phyloP scores from a whole-genome alignment of 306 rosid genomes.

The Ochetophila trinervis region DNA sequence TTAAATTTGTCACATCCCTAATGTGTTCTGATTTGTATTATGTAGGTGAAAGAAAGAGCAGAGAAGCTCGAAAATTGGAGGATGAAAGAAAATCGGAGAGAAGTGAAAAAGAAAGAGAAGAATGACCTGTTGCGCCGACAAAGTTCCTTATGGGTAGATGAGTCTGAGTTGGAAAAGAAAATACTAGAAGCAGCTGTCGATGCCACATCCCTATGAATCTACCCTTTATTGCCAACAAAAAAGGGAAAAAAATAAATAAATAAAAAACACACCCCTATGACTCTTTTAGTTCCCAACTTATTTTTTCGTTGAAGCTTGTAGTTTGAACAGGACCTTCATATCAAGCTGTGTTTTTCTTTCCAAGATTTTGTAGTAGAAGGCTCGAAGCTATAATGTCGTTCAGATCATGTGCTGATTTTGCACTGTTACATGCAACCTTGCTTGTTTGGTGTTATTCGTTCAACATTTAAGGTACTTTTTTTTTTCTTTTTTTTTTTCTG shows the following conservation, averaged over 20 bases:
- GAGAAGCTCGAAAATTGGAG: conserved; percentile 81
- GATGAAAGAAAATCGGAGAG: conserved; percentile 44
- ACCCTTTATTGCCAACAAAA: no score
- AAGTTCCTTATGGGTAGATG: conserved; percentile 74
- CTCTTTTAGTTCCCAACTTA: conserved; percentile 4
- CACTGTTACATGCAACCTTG: no score
- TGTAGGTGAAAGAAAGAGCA: conserved; percentile 73
- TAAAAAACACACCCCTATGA: no score
- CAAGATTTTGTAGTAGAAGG: neutral
- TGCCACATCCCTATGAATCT: conserved; percentile 32
- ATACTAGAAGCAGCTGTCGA: conserved; percentile 28
- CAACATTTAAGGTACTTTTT: no score
- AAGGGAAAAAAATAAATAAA: no score
- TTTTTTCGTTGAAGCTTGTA: neutral
- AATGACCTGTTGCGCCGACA: conserved; percentile 45
- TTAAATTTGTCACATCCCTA: neutral
- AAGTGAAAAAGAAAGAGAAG: conserved; percentile 55
- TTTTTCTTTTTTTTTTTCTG: no score
- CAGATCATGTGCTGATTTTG: neutral
- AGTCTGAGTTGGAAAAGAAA: conserved; percentile 44
- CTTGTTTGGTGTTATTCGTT: no score
- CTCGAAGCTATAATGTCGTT: neutral
- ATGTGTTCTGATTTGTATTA: neutral
- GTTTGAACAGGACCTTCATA: neutral
- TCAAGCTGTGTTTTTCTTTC: neutral